Base-by-base conservation (phyloP, 441 rosid species). In the Adansonia gregorii region DNA sequence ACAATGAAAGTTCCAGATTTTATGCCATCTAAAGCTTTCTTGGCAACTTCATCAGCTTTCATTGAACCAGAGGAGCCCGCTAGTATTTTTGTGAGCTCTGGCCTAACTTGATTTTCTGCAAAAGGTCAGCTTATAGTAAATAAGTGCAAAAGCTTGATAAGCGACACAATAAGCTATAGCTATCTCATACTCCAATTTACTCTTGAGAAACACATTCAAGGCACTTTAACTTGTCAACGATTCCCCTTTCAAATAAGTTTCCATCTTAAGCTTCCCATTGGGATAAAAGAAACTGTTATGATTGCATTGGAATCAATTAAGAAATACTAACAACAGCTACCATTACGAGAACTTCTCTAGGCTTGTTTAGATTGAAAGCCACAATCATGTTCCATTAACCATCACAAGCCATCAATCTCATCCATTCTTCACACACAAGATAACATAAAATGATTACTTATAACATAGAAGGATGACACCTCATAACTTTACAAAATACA, bases 41-140 rank as follows among this genome's bases (percentile, higher is more conserved):
- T 87, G 2, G 98, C 99, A 52, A 96, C 98, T 60, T 88, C 86
- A 22, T 94, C 91, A 8, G 97, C 89, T 87, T 89, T 91, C 97
- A 93, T 93, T 43, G 51, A 35, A 72, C 88, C 86, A 56, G 97
- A 89, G 27, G 95, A 69, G 19, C 69, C 93, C n/a, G 97, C 90
- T 73, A 96, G 86, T 45, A 89, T 85, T 39, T 82, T 81, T n/a
- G 96, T 89, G 67, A 90, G 85, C 41, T 84, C 87, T 19, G 98
- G 99, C 80, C 86, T 87, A 64, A 79, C 82, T 85, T 84, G 88
- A 79, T 72, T 87, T 77, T 92, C 99, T 95, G 91, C 90, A 85
- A 10, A 72, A 72, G 49, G 6, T 35, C 56, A 61, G 12, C 46
- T 8, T 4, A 51, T 27, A 51, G 58, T 48, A 68, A 10, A 48